Percentiles rank a stretch among this genome's conserved stretches.
Evolutionary conservation across 2,329 filamentous ascomycete genomes (phyloP).

Genomic region (Microthyrium microscopicum): DNA sequence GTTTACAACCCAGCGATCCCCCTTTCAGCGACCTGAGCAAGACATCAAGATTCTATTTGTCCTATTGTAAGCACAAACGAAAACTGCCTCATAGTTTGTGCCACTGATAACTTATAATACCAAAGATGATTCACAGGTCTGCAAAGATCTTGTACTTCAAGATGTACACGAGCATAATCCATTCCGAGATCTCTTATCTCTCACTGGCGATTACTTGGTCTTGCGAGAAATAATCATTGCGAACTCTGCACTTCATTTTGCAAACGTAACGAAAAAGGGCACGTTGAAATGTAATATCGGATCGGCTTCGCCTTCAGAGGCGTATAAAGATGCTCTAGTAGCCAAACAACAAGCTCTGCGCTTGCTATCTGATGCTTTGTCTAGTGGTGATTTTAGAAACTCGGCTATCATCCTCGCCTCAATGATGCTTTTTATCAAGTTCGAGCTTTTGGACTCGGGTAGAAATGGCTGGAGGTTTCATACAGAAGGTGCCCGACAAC

Average conservation of each 20-base stretch:
- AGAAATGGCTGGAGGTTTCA: slow-evolving; percentile 35
- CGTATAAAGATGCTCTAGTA: slow-evolving; percentile 22
- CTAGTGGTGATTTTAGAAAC: slow-evolving; percentile 13
- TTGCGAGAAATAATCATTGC: background rate
- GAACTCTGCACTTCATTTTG: background rate
- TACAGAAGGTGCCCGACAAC: slow-evolving; percentile 32
- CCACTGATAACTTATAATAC: slow-evolving; percentile 9
- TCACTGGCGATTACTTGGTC: slow-evolving; percentile 10
- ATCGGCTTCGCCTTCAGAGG: background rate
- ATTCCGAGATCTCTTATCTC: slow-evolving; percentile 30
- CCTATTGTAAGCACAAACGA: background rate
- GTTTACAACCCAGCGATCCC: background rate
- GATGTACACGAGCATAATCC: slow-evolving; percentile 29
- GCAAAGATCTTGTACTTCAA: slow-evolving; percentile 36
- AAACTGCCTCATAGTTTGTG: background rate
- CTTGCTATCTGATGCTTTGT: slow-evolving; percentile 21
- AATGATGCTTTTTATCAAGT: slow-evolving; percentile 32
- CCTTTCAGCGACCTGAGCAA: background rate
- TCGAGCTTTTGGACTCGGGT: slow-evolving; percentile 34
- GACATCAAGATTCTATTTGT: background rate
- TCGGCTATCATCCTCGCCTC: slow-evolving; percentile 29
- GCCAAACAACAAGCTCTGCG: slow-evolving; percentile 32
- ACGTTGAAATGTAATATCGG: background rate
- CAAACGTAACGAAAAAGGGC: background rate
- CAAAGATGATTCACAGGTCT: slow-evolving; percentile 24